phyloP scores from a whole-genome alignment of 495 filamentous ascomycete genomes.

The Parathielavia hyrcaniae region DNA sequence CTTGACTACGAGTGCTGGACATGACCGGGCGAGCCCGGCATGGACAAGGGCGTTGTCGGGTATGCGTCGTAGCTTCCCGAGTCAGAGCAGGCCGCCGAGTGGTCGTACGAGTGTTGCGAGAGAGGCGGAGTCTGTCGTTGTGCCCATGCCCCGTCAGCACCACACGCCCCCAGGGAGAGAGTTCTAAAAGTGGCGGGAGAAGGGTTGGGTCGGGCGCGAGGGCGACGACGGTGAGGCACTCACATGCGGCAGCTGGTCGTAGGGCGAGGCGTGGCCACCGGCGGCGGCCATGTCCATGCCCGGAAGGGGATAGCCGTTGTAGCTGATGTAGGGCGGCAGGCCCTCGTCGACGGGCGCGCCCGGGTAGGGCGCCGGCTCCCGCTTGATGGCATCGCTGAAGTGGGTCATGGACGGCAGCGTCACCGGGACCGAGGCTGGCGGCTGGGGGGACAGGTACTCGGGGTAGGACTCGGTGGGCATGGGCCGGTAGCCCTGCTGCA shows the following conservation, averaged over 20 bases:
- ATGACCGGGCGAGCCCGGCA: slow-evolving; percentile 57
- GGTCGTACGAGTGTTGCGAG: slow-evolving; percentile 66
- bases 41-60: slow-evolving; percentile 61
- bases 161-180: slow-evolving; percentile 21
- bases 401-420: slow-evolving; percentile 63
- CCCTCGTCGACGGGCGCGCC: slow-evolving; percentile 53
- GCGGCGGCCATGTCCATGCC: slow-evolving; percentile 67
- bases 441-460: slow-evolving; percentile 58
- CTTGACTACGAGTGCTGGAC: slow-evolving; percentile 27
- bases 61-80: slow-evolving; percentile 49
- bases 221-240: slow-evolving; percentile 33
- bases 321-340: slow-evolving; percentile 59
- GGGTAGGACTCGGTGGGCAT: slow-evolving; percentile 58
- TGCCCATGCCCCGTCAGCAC: slow-evolving; percentile 42
- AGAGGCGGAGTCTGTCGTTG: slow-evolving; percentile 71
- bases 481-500: slow-evolving; percentile 56
- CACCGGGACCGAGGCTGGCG: slow-evolving; percentile 50
- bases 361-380: slow-evolving; percentile 41
- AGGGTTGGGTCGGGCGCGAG: slow-evolving; percentile 4
- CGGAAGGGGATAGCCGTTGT: slow-evolving; percentile 63
- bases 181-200: slow-evolving; percentile 34
- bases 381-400: slow-evolving; percentile 57
- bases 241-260: slow-evolving; percentile 65
- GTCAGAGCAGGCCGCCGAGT: slow-evolving; percentile 59
- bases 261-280: slow-evolving; percentile 44